Base-by-base conservation (phyloP, 2,329 filamentous ascomycete genomes). In the Zymoseptoria ardabiliae region DNA sequence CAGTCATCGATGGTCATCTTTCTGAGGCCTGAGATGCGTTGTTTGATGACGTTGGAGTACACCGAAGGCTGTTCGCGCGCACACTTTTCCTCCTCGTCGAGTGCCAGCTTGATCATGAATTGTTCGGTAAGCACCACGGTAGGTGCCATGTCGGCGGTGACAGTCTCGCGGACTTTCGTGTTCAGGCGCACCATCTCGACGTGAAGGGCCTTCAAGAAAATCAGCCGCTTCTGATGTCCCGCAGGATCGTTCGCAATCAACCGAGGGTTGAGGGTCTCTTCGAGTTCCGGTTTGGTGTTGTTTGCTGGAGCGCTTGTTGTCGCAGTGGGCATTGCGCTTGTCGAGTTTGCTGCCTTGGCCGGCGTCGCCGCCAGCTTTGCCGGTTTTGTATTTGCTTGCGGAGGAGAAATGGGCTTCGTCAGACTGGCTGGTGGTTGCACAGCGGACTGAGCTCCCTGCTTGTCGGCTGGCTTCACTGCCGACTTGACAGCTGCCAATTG, bases 31-130 rank as follows among this genome's bases (percentile, higher is more conserved):
- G 88, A 81, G 60, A 97, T 87, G 35, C 85, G 85, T 65, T 91
- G 89, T 70, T 92, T 95, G 72, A 97, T 85, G 23, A 91, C 79
- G 67, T 96, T 96, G 7, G 82, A 79, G 69, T 99, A 99, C 25
- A 97, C 84, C 0, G 81, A 75, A 1, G 81, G 76, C 61, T 87
- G 87, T 17, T 86, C 84, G 11, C 79, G 79, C 1, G 91, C 91
- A 7, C 85, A 77, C 41, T 83, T 83, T 71, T 96, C 86, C 75
- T 99, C 95, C 61, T 92, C 85, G 65, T 93, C 88, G 1, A 93
- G 76, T 0, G 85, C 84, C 61, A 84, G 78, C 65, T 81, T 83
- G 62, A 91, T 87, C 21, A 92, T 78, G 52, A 86, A 82, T 69
- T 90, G 85, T 1, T 84, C 78, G 1, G 81, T 82, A 53, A 91